Base-by-base conservation (phyloP, 116 monocot genomes). In the Phalaenopsis hybrid region DNA sequence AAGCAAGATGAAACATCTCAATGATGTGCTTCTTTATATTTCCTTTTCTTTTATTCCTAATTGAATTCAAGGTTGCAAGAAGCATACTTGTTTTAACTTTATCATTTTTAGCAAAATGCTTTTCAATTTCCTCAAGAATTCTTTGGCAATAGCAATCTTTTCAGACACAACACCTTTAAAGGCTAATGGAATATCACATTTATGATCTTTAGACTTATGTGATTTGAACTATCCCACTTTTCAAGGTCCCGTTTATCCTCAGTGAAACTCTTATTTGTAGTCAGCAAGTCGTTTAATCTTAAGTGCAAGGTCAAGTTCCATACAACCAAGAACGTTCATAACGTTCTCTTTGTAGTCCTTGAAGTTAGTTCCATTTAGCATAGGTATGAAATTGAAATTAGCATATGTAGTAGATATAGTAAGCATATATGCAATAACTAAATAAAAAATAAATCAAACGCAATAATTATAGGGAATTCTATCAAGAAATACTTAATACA, bases 1-100 rank as follows among this genome's bases (percentile, higher is more conserved):
- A 69, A 45, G 8, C 78, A 81, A 80, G 74, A 61, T 77, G 9
- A 46, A 57, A 75, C 59, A 84, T 85, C 51, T 80, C 33, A 77
- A 78, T 85, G 20, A 77, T 85, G 37, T 78, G 46, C 76, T 85
- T 76, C 58, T 67, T 74, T 61, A 80, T 81, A 13, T 74, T 51
- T 59, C 6, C 63, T n/a, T 59, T 81, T 4, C 80, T 75, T 2
- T 85, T 85, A 23, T 67, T 81, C 76, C 5, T 81, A 76, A 76
- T 81, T 1, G 49, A 51, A 77, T 76, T 63, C 0, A 85, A 55
- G 8, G 23, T 84, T 48, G 1, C 5, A 34, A 84, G 21, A 23
- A 80, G 55, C 12, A 33, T 59, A 13, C 67, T 81, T 51, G 69
- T 69, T 55, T 78, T 52, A 17, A 37, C 81, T 58, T 57, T 85